phyloP scores from a whole-genome alignment of 108 stramenopile genomes.

The Stephanodiscus minutulus region DNA sequence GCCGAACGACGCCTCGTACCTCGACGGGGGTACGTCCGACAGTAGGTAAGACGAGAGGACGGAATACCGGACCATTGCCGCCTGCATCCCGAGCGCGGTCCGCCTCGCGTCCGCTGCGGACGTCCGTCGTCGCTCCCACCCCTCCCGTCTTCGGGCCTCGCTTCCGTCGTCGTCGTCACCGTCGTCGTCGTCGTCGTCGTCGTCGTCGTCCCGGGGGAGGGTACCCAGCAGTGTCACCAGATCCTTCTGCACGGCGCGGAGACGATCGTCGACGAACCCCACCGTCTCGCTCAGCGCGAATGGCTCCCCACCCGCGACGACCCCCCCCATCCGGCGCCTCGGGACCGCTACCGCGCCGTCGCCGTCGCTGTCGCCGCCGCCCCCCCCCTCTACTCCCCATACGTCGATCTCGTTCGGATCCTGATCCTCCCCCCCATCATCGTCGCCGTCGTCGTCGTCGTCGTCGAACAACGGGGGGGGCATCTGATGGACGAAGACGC shows the following conservation, averaged over 20 bases:
- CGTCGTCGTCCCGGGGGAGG: background rate
- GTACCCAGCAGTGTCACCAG: conserved; percentile 44
- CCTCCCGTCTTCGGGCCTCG: too few relatives aligned
- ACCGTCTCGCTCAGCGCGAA: conserved; percentile 47
- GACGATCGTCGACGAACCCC: conserved; percentile 52
- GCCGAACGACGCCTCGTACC: conserved; percentile 51
- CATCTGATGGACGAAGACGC: conserved; percentile 29
- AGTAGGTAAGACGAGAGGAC: conserved; percentile 44
- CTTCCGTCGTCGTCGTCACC: background rate
- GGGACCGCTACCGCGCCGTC: too few relatives aligned
- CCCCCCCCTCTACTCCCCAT: conserved; percentile 9
- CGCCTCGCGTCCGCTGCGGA: too few relatives aligned
- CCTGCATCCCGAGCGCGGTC: conserved; percentile 37
- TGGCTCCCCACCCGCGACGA: background rate
- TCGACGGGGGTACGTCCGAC: conserved; percentile 25
- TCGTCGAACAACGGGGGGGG: conserved; percentile 1
- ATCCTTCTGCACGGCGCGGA: conserved; percentile 56
- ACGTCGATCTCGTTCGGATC: conserved; percentile 29
- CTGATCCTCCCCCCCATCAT: background rate
- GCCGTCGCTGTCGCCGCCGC: background rate
- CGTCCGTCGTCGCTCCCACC: too few relatives aligned
- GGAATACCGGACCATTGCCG: conserved; percentile 45
- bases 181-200: background rate
- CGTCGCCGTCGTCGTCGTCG: background rate
- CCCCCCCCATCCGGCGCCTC: background rate